phyloP scores from a whole-genome alignment of 192 early-diverging fungal genomes.

The Mortierella alpina region DNA sequence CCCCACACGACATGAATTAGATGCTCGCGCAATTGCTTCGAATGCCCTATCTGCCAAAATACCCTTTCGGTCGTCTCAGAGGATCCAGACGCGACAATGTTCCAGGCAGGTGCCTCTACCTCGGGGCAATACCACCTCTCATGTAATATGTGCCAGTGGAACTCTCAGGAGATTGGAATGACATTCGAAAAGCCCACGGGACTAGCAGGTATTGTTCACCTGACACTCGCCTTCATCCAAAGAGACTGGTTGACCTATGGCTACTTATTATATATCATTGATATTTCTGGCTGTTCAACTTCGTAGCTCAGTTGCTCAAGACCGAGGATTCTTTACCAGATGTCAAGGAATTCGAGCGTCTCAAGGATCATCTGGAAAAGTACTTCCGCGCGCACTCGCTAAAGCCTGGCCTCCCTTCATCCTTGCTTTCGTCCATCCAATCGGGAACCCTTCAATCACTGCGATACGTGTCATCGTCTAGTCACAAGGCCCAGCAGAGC shows the following conservation, averaged over 20 bases:
- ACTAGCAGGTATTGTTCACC: conserved; percentile 69
- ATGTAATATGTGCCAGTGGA: conserved; percentile 93
- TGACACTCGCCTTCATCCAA: not conserved
- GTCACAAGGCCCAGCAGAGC: conserved; percentile 39
- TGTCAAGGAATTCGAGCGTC: conserved; percentile 83
- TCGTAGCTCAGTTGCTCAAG: conserved; percentile 83
- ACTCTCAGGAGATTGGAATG: conserved; percentile 91
- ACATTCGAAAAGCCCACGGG: conserved; percentile 95
- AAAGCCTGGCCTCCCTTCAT: conserved; percentile 32
- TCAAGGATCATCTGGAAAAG: conserved; percentile 88
- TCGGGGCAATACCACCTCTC: conserved; percentile 73
- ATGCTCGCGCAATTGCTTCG: conserved; percentile 94
- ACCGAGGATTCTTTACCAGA: conserved; percentile 74
- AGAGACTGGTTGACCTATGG: not conserved
- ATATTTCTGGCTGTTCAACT: not conserved
- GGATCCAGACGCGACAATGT: conserved; percentile 32
- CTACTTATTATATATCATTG: not conserved
- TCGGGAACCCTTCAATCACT: conserved; percentile 36
- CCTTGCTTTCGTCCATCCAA: conserved; percentile 45
- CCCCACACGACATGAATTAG: conserved; percentile 39
- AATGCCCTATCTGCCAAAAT: conserved; percentile 89
- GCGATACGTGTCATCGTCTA: conserved; percentile 29
- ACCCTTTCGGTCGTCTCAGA: conserved; percentile 80
- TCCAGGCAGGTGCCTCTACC: conserved; percentile 25
- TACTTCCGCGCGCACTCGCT: conserved; percentile 62